Evolutionary conservation across 495 filamentous ascomycete genomes (phyloP).

Genomic region (Hypoxylon perforatum): DNA sequence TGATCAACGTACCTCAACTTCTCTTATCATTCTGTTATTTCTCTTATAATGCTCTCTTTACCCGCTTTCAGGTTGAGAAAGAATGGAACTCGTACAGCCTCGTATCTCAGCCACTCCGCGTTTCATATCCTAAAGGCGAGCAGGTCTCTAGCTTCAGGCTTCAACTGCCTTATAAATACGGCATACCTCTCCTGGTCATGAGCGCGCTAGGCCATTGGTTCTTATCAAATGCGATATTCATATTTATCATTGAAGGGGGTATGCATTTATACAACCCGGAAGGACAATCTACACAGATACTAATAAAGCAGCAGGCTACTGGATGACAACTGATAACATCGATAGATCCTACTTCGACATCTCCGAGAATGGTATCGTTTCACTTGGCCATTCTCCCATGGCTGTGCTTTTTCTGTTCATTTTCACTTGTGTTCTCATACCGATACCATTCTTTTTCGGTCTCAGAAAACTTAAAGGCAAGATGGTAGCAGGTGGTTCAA

Average conservation of each 20-base stretch:
- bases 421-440: not conserved
- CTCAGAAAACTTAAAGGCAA: constrained; percentile 8
- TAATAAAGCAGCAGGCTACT: not conserved
- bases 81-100: constrained; percentile 30
- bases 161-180: not conserved
- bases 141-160: not conserved
- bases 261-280: not conserved
- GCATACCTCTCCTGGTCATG: not conserved
- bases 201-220: not conserved
- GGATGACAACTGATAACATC: too few species aligned
- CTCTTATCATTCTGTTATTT: constrained; percentile 30
- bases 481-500: constrained; percentile 13
- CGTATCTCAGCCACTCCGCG: constrained; percentile 22
- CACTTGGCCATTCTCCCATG: too few species aligned
- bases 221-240: not conserved
- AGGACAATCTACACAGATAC: not conserved
- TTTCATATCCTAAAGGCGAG: not conserved
- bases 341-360: too few species aligned
- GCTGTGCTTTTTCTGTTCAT: too few species aligned
- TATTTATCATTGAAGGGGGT: not conserved
- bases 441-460: constrained; percentile 5
- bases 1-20: constrained; percentile 32
- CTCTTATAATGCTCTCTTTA: constrained; percentile 23
- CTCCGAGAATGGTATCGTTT: too few species aligned
- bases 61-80: constrained; percentile 22